Percentiles rank a stretch among this genome's conserved stretches.
Evolutionary conservation across 805 yeast species (phyloP).

Genomic region (Blastobotrys chiropterorum): DNA sequence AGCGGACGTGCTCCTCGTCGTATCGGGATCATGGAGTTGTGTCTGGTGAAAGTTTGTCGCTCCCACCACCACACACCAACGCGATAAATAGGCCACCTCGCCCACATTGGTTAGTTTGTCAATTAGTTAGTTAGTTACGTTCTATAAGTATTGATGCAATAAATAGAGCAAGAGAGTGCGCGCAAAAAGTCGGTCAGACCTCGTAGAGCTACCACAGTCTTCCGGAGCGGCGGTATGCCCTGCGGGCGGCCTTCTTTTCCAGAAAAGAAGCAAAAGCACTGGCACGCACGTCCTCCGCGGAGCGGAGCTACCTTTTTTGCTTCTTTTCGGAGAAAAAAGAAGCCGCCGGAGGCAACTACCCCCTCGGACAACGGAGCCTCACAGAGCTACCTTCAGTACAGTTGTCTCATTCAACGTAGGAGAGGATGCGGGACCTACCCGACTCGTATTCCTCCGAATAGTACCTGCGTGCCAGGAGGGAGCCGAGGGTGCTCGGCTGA

Average conservation of each 20-base stretch:
- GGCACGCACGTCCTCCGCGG: too few relatives aligned
- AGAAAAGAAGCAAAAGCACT: neutral
- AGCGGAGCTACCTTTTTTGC: neutral
- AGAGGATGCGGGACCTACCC: neutral
- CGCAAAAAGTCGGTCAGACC: too few relatives aligned
- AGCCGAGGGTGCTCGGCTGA: conserved; percentile 54
- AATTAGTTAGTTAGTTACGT: too few relatives aligned
- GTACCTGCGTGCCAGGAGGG: conserved; percentile 37
- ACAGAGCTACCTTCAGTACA: too few relatives aligned
- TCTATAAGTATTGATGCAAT: too few relatives aligned
- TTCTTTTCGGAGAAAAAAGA: neutral
- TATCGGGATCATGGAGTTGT: neutral
- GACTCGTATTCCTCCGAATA: neutral
- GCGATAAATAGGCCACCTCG: too few relatives aligned
- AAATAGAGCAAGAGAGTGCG: too few relatives aligned
- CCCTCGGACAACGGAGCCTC: too few relatives aligned
- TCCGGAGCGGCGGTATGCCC: too few relatives aligned
- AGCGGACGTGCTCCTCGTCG: neutral
- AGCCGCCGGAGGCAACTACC: neutral
- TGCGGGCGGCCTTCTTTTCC: neutral
- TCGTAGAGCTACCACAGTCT: too few relatives aligned
- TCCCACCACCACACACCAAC: neutral
- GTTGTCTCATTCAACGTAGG: conserved; percentile 1
- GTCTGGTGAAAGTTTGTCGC: neutral
- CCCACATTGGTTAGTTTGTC: too few relatives aligned